Evolutionary conservation across 2,329 filamentous ascomycete species (phyloP), one percentile per base, ranked within the genome.

Genomic region (Aspergillus cejpii): DNA sequence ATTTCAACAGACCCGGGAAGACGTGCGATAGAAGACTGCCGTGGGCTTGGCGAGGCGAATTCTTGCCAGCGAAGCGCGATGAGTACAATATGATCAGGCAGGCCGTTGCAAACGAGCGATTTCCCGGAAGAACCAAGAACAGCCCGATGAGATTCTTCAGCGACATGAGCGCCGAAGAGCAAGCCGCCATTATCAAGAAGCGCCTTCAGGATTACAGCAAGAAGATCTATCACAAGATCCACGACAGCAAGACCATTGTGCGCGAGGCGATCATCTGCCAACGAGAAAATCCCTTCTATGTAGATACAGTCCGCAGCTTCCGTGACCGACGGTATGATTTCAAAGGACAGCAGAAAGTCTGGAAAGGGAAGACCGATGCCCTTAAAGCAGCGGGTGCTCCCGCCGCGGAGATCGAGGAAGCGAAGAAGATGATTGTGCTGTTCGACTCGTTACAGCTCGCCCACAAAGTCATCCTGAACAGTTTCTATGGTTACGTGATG

Each of bases 401-500:
- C 1, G 70, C 79, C 6, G 67, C 71, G 1, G 92, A 98, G 56
- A 77, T 98, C 12, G 94, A 98, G 10, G 85, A 88, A 46, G 92
- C 89, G 4, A 97, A 96, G 73, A 98, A 98, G 74, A 98, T 98
- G 94, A 92, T 96, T 44, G 77, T 97, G 38, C 71, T 98, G 3
- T 98, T 87, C 64, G 92, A 98, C 64, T 98, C 92, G 0, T 74
- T 98, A 46, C 94, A 98, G 66, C 75, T 98, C 58, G 92, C 92
- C 0, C 92, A 98, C 74, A 98, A 98, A 66, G 92, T 98, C 71
- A 98, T 98, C 76, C 67, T 98, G 44, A 98, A 98, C 73, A 95
- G 89, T 44, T 98, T 98, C 73, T 98, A 98, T 57, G 92, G 92
- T 52, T 98, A 98, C 63, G 92, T 97, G 65, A 98, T 98, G 92